Evolutionary conservation across 2,329 filamentous ascomycete genomes (phyloP).

Genomic region (Talaromyces verruculosus): DNA sequence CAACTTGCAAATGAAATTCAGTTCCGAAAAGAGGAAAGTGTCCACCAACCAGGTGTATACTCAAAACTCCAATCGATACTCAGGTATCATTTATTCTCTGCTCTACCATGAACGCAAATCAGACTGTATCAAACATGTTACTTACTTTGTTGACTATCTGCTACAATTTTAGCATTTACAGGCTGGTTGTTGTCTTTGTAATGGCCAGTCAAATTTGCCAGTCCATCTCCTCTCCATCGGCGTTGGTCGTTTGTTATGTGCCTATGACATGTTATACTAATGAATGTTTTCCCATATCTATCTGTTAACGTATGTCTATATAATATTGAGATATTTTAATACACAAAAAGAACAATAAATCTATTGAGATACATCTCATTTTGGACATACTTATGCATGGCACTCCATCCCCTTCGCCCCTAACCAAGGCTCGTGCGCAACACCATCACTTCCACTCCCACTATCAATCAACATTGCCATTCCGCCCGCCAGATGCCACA

Average conservation of each 20-base stretch:
- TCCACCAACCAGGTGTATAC: background rate
- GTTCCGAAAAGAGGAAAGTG: background rate
- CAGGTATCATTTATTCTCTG: background rate
- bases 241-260: background rate
- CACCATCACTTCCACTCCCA: constrained; percentile 24
- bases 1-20: background rate
- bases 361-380: no score
- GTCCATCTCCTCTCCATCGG: background rate
- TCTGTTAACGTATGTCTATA: background rate
- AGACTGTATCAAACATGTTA: background rate
- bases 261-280: background rate
- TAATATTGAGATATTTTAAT: background rate
- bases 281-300: background rate
- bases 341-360: background rate
- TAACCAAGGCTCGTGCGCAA: constrained; percentile 18
- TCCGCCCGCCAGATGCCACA: constrained; percentile 52
- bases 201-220: background rate
- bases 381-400: constrained; percentile 1
- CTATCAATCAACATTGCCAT: constrained; percentile 47
- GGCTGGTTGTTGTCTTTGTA: background rate
- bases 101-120: background rate
- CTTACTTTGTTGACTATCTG: no score
- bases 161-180: background rate
- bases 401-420: constrained; percentile 5
- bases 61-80: background rate